Evolutionary conservation across 768 basidiomycete species (phyloP).

Genomic region (Dacryopinax spathularia): DNA sequence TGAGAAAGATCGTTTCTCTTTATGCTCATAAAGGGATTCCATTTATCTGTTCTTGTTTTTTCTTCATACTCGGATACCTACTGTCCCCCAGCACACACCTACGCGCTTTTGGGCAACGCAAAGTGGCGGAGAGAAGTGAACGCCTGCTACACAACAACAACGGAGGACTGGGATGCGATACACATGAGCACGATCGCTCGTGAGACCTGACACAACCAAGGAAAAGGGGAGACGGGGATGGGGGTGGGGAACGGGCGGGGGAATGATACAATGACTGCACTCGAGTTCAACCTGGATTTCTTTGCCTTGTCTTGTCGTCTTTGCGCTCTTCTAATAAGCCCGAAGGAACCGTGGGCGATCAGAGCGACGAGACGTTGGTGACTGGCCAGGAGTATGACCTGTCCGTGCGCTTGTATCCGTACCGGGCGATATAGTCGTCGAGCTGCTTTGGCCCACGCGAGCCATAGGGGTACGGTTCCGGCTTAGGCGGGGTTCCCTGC

Average conservation of each 20-base stretch:
- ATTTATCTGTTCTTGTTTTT: too few species aligned
- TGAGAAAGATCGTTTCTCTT: too few species aligned
- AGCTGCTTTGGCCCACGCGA: constrained; percentile 85
- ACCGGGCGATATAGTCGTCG: constrained; percentile 56
- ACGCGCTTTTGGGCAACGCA: too few species aligned
- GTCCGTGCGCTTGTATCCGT: constrained; percentile 58
- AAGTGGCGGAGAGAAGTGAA: too few species aligned
- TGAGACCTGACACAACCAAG: background rate
- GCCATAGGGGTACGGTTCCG: constrained; percentile 75
- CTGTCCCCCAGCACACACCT: too few species aligned
- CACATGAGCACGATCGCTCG: too few species aligned
- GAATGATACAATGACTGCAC: background rate
- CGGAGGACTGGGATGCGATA: too few species aligned
- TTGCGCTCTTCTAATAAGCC: too few species aligned
- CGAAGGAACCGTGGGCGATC: constrained; percentile 18
- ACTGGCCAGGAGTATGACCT: constrained; percentile 65
- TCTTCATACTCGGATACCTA: too few species aligned
- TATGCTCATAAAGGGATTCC: too few species aligned
- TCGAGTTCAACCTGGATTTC: background rate
- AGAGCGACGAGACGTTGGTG: constrained; percentile 49
- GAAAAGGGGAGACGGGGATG: background rate
- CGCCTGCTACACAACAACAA: too few species aligned
- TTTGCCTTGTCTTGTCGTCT: background rate
- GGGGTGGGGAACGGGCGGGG: too few species aligned
- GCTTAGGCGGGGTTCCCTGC: constrained; percentile 50